phyloP scores from a whole-genome alignment of 2,329 filamentous ascomycete genomes.

The Botrytis galanthina region DNA sequence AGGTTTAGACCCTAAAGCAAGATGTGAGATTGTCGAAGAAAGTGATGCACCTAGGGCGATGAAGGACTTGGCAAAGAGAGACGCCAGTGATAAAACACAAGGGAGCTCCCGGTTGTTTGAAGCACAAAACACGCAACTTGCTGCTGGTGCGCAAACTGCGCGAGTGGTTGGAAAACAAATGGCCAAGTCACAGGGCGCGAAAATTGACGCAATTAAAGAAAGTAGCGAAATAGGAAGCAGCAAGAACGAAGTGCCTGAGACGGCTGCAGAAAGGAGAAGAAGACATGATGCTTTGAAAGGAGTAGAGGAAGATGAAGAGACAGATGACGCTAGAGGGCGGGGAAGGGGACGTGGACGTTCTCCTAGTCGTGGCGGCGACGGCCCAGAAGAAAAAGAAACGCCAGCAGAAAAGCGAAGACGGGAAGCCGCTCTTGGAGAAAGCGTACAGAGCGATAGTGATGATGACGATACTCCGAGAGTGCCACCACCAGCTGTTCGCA shows the following conservation, averaged over 20 bases:
- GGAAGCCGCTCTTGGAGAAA: conserved; percentile 69
- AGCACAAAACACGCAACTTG: conserved; percentile 41
- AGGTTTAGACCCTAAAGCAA: conserved; percentile 65
- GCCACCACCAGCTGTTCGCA: conserved; percentile 32
- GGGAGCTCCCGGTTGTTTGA: conserved; percentile 32
- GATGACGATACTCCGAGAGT: conserved; percentile 38
- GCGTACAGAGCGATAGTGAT: conserved; percentile 32
- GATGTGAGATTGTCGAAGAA: conserved; percentile 34
- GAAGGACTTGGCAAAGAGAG: conserved; percentile 36
- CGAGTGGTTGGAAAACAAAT: conserved; percentile 28
- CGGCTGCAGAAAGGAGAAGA: conserved; percentile 55
- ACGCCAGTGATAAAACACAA: conserved; percentile 30
- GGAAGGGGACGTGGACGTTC: conserved; percentile 45
- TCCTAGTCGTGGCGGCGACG: conserved; percentile 22
- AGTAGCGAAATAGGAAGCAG: not conserved
- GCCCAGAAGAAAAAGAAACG: conserved; percentile 51
- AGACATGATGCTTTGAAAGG: conserved; percentile 54
- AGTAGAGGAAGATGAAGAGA: conserved; percentile 43
- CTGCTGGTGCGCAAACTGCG: conserved; percentile 21
- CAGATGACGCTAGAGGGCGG: conserved; percentile 24
- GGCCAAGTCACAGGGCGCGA: conserved; percentile 25
- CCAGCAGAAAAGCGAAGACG: conserved; percentile 71
- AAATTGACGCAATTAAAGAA: conserved; percentile 11
- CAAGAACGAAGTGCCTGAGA: conserved; percentile 24
- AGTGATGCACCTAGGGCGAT: conserved; percentile 34